Conservation (phyloP, 2,329 filamentous ascomycete species). For the Penicillium thymicola region DNA sequence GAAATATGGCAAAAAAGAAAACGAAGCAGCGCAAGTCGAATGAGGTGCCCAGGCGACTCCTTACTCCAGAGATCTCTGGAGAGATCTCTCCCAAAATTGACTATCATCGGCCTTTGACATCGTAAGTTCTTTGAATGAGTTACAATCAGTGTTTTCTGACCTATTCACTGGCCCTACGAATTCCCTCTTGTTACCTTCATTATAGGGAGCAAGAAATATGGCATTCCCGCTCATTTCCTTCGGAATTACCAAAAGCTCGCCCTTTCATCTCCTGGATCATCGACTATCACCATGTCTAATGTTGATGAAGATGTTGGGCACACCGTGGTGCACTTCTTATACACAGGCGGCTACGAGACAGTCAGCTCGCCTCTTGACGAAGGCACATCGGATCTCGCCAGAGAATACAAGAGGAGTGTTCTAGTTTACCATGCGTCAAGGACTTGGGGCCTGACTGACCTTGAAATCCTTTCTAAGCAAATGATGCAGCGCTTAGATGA, state of each 20-base stretch:
- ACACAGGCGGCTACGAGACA: constrained; percentile 12
- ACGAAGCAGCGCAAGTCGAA: constrained; percentile 9
- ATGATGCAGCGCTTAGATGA: constrained; percentile 8
- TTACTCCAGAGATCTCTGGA: constrained; percentile 8
- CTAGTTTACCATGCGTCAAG: constrained; percentile 11
- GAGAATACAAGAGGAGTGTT: constrained; percentile 13
- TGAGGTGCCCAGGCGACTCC: background rate
- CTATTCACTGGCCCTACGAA: constrained; percentile 7
- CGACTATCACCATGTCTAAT: constrained; percentile 5
- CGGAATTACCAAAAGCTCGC: constrained; percentile 4
- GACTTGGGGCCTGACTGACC: constrained; percentile 5
- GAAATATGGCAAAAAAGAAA: constrained; percentile 10
- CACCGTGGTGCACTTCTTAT: constrained; percentile 11
- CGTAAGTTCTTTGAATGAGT: constrained; percentile 9
- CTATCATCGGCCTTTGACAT: constrained; percentile 10
- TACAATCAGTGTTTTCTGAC: constrained; percentile 5
- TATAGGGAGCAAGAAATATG: constrained; percentile 12
- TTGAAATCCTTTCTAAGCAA: constrained; percentile 7
- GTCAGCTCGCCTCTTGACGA: constrained; percentile 7
- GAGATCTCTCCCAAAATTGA: constrained; percentile 11
- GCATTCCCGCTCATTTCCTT: constrained; percentile 11
- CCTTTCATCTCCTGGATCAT: background rate
- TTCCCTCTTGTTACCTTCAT: constrained; percentile 6
- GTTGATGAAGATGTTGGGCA: constrained; percentile 8
- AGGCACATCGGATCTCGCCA: constrained; percentile 8